Percentiles rank a stretch among this genome's conserved stretches.
Evolutionary conservation across 1,139 yeast genomes (phyloP).

Genomic region (Geotrichum reessii): DNA sequence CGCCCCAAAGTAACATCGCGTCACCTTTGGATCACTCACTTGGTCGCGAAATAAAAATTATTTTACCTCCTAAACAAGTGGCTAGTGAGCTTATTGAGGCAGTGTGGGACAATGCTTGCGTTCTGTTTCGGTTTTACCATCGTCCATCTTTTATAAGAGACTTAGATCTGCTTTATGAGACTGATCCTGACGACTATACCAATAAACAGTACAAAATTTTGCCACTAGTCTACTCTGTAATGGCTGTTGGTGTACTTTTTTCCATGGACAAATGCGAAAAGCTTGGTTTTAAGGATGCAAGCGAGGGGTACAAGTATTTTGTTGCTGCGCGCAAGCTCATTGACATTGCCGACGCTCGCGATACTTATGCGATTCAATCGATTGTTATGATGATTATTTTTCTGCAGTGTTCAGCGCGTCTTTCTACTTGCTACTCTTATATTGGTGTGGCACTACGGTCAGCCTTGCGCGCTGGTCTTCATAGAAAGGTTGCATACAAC

Average conservation of each 20-base stretch:
- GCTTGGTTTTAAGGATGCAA: slow-evolving; percentile 40
- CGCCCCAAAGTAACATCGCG: slow-evolving; percentile 14
- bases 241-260: slow-evolving; percentile 72
- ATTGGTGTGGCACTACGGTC: slow-evolving; percentile 89
- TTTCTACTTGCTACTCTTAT: slow-evolving; percentile 86
- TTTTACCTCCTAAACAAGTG: slow-evolving; percentile 68
- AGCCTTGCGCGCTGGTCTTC: slow-evolving; percentile 82
- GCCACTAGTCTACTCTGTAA: slow-evolving; percentile 68
- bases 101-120: slow-evolving; percentile 85
- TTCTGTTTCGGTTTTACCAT: slow-evolving; percentile 76
- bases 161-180: slow-evolving; percentile 52
- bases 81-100: slow-evolving; percentile 67
- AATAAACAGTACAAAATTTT: slow-evolving; percentile 70
- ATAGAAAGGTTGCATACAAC: slow-evolving; percentile 60
- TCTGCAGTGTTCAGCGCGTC: slow-evolving; percentile 82
- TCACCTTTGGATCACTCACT: slow-evolving; percentile 8
- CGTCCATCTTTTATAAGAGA: slow-evolving; percentile 67
- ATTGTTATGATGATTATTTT: slow-evolving; percentile 62
- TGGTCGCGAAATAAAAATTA: slow-evolving; percentile 45
- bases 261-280: slow-evolving; percentile 39
- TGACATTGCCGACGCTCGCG: slow-evolving; percentile 60
- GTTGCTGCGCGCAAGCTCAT: slow-evolving; percentile 74
- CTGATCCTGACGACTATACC: slow-evolving; percentile 64
- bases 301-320: slow-evolving; percentile 76
- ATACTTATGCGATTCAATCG: slow-evolving; percentile 66